Conservation (phyloP, 148 eudicot species). For the Vaccinium macrocarpon region DNA sequence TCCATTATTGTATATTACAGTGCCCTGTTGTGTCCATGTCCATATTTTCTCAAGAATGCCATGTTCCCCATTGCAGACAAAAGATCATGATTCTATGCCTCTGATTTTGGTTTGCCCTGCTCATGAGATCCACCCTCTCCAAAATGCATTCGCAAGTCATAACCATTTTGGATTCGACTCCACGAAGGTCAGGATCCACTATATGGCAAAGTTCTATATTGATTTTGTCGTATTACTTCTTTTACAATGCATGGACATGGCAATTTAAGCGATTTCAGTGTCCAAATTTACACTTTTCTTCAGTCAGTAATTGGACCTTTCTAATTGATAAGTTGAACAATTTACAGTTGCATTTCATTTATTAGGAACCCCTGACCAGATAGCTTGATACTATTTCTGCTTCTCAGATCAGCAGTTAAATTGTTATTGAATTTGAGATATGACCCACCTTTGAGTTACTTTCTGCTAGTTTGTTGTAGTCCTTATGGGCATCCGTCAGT, state of each 20-base stretch:
- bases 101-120: conserved; percentile 58
- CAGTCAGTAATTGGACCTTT: neutral
- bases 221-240: neutral
- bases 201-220: neutral
- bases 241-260: conserved; percentile 10
- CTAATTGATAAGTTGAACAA: neutral
- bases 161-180: conserved; percentile 60
- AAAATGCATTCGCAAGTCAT: conserved; percentile 50
- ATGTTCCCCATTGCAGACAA: conserved; percentile 43
- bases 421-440: neutral
- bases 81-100: conserved; percentile 61
- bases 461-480: neutral
- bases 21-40: neutral
- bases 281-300: neutral
- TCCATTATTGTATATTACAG: neutral
- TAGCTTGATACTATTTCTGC: neutral
- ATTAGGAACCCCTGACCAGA: neutral
- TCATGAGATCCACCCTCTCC: conserved; percentile 42
- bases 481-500: neutral
- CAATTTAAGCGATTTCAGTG: neutral
- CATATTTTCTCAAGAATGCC: neutral
- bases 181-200: conserved; percentile 53
- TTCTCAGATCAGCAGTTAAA: neutral
- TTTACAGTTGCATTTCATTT: neutral
- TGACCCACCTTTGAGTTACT: neutral